Evolutionary conservation across 331 rosid species (phyloP).

Genomic region (Acacia pycnantha): DNA sequence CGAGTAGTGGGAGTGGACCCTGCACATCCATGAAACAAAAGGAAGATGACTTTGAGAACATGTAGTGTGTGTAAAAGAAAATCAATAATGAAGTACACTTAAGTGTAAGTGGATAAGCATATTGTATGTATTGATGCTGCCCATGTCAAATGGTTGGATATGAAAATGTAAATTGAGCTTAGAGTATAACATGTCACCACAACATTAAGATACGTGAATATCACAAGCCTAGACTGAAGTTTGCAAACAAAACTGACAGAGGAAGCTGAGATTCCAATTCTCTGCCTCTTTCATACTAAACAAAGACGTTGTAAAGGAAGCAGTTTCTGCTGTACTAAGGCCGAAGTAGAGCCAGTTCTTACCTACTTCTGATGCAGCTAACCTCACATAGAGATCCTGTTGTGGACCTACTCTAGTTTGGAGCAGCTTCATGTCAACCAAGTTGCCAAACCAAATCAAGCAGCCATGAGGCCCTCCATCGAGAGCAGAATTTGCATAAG

Average conservation of each 20-base stretch:
- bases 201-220: not conserved
- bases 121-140: not conserved
- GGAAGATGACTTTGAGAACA: not conserved
- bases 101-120: not conserved
- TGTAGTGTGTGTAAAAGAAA: not conserved
- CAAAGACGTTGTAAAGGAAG: not conserved
- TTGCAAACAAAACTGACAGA: not conserved
- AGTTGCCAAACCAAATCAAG: slow-evolving; percentile 34
- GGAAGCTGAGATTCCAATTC: not conserved
- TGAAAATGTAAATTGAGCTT: not conserved
- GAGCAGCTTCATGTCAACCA: slow-evolving; percentile 20
- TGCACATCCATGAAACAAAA: not conserved
- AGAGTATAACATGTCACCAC: not conserved
- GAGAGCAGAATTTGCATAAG: slow-evolving; percentile 21
- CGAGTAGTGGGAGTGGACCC: not conserved
- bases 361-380: slow-evolving; percentile 66
- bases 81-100: not conserved
- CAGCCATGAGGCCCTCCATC: slow-evolving; percentile 27
- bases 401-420: slow-evolving; percentile 22
- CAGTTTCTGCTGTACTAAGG: not conserved
- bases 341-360: slow-evolving; percentile 1
- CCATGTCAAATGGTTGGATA: not conserved
- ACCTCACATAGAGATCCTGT: slow-evolving; percentile 39
- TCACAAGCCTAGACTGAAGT: not conserved
- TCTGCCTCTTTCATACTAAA: not conserved